Evolutionary conservation across 306 rosid genomes (phyloP).

Genomic region (Trifolium repens): DNA sequence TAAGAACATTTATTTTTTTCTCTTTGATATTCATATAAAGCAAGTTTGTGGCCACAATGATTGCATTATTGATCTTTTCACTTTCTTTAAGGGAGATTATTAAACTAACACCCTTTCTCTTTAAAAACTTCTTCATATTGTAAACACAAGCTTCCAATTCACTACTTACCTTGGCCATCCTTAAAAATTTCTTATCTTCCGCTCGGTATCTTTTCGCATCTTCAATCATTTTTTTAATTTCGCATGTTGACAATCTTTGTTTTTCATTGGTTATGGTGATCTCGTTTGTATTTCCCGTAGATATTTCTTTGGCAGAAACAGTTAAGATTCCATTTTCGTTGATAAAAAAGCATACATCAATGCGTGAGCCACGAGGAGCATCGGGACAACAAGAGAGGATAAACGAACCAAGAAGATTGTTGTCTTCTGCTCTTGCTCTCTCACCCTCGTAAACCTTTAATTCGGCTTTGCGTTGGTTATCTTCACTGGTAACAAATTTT

Average conservation of each 20-base stretch:
- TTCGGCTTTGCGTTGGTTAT: conserved; percentile 36
- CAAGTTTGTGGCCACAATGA: background rate
- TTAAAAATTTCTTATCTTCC: conserved; percentile 47
- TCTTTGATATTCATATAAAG: background rate
- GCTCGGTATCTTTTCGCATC: conserved; percentile 47
- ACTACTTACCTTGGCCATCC: conserved; percentile 42
- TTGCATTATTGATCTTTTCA: background rate
- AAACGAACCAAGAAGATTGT: conserved; percentile 52
- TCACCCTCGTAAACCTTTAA: conserved; percentile 56
- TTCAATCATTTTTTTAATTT: conserved; percentile 8
- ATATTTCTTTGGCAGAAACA: conserved; percentile 51
- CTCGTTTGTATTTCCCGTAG: conserved; percentile 41
- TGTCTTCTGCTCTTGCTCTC: conserved; percentile 47
- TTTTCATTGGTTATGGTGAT: conserved; percentile 50
- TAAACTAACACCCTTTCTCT: background rate
- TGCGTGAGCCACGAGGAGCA: conserved; percentile 46
- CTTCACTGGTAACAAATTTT: conserved; percentile 24
- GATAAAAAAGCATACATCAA: conserved; percentile 46
- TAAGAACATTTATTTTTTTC: background rate
- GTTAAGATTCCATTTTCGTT: conserved; percentile 55
- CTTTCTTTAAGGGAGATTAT: background rate
- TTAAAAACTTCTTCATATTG: background rate
- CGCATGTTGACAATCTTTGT: conserved; percentile 37
- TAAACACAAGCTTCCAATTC: conserved; percentile 26
- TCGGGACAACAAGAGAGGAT: conserved; percentile 33